A percentile compares a stretch with the other conserved stretches of the same genome.
These are phyloP conservation scores for Tremellales sp. DNA, from an alignment of 1,284 basidiomycete species.

Conservation along the genomic window DNA sequence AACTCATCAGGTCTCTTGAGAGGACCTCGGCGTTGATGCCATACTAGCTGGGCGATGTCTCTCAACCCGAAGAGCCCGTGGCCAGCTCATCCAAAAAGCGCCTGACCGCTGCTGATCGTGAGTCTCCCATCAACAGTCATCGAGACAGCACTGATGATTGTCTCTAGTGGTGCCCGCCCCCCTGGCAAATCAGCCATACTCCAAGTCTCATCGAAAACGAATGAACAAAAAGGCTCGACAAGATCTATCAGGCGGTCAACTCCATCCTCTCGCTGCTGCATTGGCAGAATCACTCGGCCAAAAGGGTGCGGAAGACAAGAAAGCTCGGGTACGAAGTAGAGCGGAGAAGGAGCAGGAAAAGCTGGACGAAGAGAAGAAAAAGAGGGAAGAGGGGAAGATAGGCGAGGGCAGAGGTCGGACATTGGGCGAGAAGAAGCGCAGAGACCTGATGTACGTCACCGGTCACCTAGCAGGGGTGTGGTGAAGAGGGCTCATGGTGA, in stretches of 20 bases:
- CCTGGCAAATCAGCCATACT: background rate
- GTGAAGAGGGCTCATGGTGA: background rate
- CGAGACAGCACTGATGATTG: background rate
- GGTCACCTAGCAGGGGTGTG: too few relatives aligned
- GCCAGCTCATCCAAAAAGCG: background rate
- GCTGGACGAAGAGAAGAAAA: constrained; percentile 11
- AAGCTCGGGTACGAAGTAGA: background rate
- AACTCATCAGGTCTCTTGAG: too few relatives aligned
- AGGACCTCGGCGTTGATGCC: background rate
- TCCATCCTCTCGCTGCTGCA: background rate
- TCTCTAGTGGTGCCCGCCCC: too few relatives aligned
- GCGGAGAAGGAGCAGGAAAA: constrained; percentile 7
- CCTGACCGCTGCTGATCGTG: background rate
- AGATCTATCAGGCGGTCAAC: background rate
- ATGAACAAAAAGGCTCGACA: background rate
- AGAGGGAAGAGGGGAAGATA: constrained; percentile 32
- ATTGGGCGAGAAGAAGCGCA: constrained; percentile 38
- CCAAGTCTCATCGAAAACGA: background rate
- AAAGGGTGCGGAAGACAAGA: constrained; percentile 5
- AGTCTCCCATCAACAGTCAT: background rate
- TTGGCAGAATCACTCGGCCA: constrained; percentile 3
- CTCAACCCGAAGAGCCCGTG: background rate
- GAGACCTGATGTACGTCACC: constrained; percentile 44
- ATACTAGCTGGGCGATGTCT: background rate
- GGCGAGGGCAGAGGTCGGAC: constrained; percentile 41